These are phyloP conservation scores for Odonthalia washingtoniensis DNA, from an alignment of 31 red algal species.

Conservation along the genomic window DNA sequence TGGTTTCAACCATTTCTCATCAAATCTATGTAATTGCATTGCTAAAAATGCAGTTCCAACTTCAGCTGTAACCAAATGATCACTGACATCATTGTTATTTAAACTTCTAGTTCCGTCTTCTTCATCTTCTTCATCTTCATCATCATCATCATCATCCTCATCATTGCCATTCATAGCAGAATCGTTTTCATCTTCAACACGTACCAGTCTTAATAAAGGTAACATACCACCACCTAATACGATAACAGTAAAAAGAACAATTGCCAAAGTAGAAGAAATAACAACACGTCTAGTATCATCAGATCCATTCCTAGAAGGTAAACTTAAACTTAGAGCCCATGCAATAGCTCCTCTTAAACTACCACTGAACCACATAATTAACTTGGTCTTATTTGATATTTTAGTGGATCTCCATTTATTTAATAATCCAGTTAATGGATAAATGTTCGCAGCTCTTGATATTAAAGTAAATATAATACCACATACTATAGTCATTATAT, in stretches of 20 bases:
- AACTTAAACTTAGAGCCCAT: conserved; percentile 88
- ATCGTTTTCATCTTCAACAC: conserved; percentile 65
- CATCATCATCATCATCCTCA: background rate
- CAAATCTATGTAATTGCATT: conserved; percentile 38
- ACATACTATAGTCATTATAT: conserved; percentile 80
- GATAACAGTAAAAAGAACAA: conserved; percentile 98
- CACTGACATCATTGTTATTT: background rate
- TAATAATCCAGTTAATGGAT: conserved; percentile 77
- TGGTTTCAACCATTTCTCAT: conserved; percentile 69
- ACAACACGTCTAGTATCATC: conserved; percentile 87
- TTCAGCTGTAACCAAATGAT: background rate
- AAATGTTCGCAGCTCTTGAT: conserved; percentile 91
- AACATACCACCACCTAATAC: conserved; percentile 94
- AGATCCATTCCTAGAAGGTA: conserved; percentile 69
- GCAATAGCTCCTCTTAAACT: conserved; percentile 94
- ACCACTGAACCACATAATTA: conserved; percentile 98
- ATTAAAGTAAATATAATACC: conserved; percentile 86
- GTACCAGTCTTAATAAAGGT: conserved; percentile 84
- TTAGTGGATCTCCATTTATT: conserved; percentile 85
- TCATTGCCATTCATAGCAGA: background rate
- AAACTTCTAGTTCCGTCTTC: background rate
- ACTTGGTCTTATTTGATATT: conserved; percentile 84
- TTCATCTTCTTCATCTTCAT: conserved; percentile 28
- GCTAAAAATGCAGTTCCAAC: conserved; percentile 35
- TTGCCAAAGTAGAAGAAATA: conserved; percentile 92